Conservation (phyloP, 352 stramenopile species). For the Phytophthora sp. region DNA sequence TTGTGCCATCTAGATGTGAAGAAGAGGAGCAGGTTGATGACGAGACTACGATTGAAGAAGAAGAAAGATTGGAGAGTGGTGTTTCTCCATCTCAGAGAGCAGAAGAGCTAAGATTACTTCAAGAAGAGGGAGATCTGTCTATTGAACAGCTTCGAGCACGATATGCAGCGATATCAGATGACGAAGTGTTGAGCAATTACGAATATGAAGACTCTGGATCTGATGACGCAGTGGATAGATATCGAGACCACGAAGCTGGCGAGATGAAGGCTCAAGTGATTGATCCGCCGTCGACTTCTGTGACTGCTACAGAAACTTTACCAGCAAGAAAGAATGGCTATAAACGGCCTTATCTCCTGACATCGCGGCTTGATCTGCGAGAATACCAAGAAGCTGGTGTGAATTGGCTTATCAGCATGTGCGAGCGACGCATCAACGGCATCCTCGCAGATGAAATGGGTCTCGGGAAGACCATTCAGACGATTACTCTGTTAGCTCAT, state of each 20-base stretch:
- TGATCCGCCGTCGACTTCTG: background rate
- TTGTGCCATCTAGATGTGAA: constrained; percentile 24
- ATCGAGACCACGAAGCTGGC: constrained; percentile 4
- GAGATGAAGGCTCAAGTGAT: constrained; percentile 6
- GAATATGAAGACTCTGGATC: background rate
- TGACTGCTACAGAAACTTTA: background rate
- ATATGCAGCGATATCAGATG: constrained; percentile 41
- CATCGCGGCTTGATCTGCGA: constrained; percentile 63
- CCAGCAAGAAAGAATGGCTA: constrained; percentile 40
- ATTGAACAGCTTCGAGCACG: constrained; percentile 83
- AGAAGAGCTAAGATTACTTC: constrained; percentile 89
- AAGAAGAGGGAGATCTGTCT: constrained; percentile 93
- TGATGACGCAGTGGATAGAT: constrained; percentile 12
- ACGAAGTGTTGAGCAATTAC: constrained; percentile 6
- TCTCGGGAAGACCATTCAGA: constrained; percentile 98
- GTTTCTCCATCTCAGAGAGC: constrained; percentile 48
- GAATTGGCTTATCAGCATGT: constrained; percentile 98
- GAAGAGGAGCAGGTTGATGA: constrained; percentile 74
- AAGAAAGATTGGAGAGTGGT: constrained; percentile 62
- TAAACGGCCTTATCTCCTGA: constrained; percentile 75
- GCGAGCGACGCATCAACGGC: constrained; percentile 96
- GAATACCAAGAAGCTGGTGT: constrained; percentile 90
- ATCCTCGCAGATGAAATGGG: constrained; percentile 99
- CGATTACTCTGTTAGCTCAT: constrained; percentile 97
- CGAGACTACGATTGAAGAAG: constrained; percentile 91